A percentile compares a stretch with the other conserved stretches of the same genome.
These are phyloP conservation scores for Botrytis elliptica DNA, from an alignment of 2,329 filamentous ascomycete species.

Conservation along the genomic window DNA sequence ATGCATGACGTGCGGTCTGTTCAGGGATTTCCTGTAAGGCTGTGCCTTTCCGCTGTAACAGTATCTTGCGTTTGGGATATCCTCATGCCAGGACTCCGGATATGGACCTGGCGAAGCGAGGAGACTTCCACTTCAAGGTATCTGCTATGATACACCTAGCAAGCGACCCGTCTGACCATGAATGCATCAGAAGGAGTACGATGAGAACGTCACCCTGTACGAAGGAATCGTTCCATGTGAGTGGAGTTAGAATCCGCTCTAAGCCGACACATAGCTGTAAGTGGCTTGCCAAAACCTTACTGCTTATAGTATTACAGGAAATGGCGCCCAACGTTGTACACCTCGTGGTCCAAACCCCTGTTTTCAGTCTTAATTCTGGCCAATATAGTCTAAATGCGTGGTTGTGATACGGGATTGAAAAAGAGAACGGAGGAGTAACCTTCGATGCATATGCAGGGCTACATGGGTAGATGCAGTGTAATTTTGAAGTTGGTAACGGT, in stretches of 20 bases:
- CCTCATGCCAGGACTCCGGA: slow-evolving; percentile 21
- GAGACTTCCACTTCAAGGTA: slow-evolving; percentile 11
- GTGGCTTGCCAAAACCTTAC: neutral
- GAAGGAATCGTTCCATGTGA: slow-evolving; percentile 2
- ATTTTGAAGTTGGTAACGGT: slow-evolving; percentile 12
- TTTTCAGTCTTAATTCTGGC: slow-evolving; percentile 22
- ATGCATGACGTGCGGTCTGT: slow-evolving; percentile 19
- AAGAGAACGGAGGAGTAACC: slow-evolving; percentile 10
- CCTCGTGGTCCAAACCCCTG: neutral
- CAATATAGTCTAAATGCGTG: slow-evolving; percentile 28
- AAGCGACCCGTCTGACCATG: slow-evolving; percentile 11
- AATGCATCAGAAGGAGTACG: neutral
- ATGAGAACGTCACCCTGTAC: slow-evolving; percentile 7
- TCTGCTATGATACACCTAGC: neutral
- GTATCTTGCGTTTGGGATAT: slow-evolving; percentile 23
- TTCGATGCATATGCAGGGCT: slow-evolving; percentile 19
- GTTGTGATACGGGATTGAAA: slow-evolving; percentile 24
- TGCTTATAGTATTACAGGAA: neutral
- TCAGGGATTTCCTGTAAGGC: slow-evolving; percentile 23
- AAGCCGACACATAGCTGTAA: neutral
- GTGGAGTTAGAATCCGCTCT: neutral
- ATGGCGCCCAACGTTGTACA: slow-evolving; percentile 26
- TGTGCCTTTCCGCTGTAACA: slow-evolving; percentile 26
- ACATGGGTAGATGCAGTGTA: slow-evolving; percentile 14
- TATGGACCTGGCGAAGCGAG: neutral